Base-by-base conservation (phyloP, 495 filamentous ascomycete species). In the Usnea hakonensis region DNA sequence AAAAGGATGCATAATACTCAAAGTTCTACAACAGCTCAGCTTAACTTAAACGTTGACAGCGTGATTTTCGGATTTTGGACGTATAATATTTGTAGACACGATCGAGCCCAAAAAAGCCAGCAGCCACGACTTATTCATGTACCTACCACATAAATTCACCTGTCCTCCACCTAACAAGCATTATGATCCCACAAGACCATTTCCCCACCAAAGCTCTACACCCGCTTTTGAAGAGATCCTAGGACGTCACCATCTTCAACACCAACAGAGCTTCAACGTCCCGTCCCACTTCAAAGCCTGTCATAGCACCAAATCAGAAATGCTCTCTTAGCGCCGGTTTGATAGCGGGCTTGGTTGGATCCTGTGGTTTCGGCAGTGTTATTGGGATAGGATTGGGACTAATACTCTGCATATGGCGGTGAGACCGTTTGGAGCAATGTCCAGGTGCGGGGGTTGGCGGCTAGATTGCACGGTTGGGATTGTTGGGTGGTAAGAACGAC, bases 261-360 rank as follows among this genome's bases (percentile, higher is more conserved):
- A 30, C 23, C 13, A 50, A 11, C 44, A 14, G 10, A 3, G 5
- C 3, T 5, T 0, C 46, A 16, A 5, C 58, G 44, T 13, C 44
- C 21, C 10, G 46, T 43, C 7, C 35, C 23, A 61, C 58, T 46
- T n/a, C 36, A 9, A 33, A 52, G 21, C n/a, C 30, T 33, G n/a
- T 26, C 1, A 32, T 33, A 16, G 17, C 36, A 6, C 36, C 48
- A n/a, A 36, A 33, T 11, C 21, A 32, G 17, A 13, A 52, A 11
- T 30, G 33, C 23, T 28, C 14, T 13, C 40, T 62, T 28, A 44
- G 60, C 10, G 44, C 16, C 17, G 60, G 40, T 28, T 46, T 17
- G 16, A 62, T 62, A 11, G 60, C 60, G 13, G 60, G 52, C 26
- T 38, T 62, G 6, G 19, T 50, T 0, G 46, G 46, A 2, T 50